phyloP scores from a whole-genome alignment of 805 yeast species.

The Yarrowia sp. region DNA sequence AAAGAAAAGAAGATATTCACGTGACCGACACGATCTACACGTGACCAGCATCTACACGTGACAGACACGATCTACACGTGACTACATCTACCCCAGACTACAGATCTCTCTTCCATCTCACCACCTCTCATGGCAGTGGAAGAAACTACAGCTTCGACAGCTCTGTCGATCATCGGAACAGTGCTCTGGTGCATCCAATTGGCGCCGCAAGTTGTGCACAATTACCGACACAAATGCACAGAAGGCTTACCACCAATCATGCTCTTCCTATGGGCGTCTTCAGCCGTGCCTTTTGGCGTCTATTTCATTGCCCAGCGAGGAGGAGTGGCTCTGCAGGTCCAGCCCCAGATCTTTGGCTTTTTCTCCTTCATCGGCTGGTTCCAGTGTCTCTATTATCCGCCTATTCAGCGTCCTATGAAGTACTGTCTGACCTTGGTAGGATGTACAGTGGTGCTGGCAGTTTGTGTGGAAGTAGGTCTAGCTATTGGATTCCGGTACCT shows the following conservation, averaged over 20 bases:
- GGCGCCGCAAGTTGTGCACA: slow-evolving; percentile 76
- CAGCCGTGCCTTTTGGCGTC: slow-evolving; percentile 82
- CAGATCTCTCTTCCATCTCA: too few relatives aligned
- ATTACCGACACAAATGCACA: slow-evolving; percentile 71
- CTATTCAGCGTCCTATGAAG: slow-evolving; percentile 42
- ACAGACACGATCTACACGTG: neutral
- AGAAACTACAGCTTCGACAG: slow-evolving; percentile 53
- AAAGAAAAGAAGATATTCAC: neutral
- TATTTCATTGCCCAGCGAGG: slow-evolving; percentile 72
- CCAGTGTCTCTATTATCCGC: slow-evolving; percentile 74
- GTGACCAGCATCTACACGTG: neutral
- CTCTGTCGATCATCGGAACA: slow-evolving; percentile 84
- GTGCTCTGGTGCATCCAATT: slow-evolving; percentile 90
- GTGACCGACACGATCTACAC: neutral
- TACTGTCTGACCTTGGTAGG: slow-evolving; percentile 42
- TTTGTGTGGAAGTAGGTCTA: slow-evolving; percentile 67
- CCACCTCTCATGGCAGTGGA: slow-evolving; percentile 22
- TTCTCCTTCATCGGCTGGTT: slow-evolving; percentile 65
- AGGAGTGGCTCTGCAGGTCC: slow-evolving; percentile 74
- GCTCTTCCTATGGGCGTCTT: slow-evolving; percentile 78
- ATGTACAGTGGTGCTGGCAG: slow-evolving; percentile 44
- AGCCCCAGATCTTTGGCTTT: slow-evolving; percentile 77
- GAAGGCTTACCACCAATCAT: slow-evolving; percentile 85
- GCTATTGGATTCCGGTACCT: slow-evolving; percentile 63
- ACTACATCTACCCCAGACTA: neutral